A percentile compares a stretch with the other conserved stretches of the same genome.
phyloP scores from a whole-genome alignment of 1,284 basidiomycete genomes.

The Schizophyllum commune region DNA sequence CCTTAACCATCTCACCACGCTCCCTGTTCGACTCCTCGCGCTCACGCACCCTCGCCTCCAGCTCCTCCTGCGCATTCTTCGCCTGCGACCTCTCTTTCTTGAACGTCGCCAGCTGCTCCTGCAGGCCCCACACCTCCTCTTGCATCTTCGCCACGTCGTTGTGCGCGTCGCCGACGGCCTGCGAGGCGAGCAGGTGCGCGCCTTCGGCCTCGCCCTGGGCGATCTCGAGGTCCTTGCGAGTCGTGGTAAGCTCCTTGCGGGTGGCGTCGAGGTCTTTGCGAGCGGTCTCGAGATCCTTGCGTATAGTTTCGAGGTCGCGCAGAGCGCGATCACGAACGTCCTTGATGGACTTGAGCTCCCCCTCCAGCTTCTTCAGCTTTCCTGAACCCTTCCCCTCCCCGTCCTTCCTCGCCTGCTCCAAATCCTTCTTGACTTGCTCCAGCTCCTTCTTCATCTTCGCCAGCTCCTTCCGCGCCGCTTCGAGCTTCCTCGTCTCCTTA shows the following conservation, averaged over 20 bases:
- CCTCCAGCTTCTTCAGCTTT: constrained; percentile 4
- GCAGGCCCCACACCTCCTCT: neutral
- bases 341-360: neutral
- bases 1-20: too few species aligned
- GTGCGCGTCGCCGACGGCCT: neutral
- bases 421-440: neutral
- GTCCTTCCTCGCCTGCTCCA: constrained; percentile 3
- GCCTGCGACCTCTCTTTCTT: neutral
- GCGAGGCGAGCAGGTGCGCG: neutral
- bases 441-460: neutral
- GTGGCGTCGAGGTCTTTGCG: neutral
- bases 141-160: neutral
- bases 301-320: too few species aligned
- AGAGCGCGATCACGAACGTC: too few species aligned
- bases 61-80: neutral
- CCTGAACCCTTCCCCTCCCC: neutral
- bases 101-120: neutral
- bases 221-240: neutral
- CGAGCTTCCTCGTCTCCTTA: neutral
- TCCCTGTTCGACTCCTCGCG: too few species aligned
- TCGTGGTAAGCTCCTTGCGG: neutral
- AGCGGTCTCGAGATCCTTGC: too few species aligned
- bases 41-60: too few species aligned
- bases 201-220: neutral
- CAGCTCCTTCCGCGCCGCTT: neutral